These are phyloP conservation scores for Salvia sclarea DNA, from an alignment of 305 asterid genomes.

Conservation along the genomic window DNA sequence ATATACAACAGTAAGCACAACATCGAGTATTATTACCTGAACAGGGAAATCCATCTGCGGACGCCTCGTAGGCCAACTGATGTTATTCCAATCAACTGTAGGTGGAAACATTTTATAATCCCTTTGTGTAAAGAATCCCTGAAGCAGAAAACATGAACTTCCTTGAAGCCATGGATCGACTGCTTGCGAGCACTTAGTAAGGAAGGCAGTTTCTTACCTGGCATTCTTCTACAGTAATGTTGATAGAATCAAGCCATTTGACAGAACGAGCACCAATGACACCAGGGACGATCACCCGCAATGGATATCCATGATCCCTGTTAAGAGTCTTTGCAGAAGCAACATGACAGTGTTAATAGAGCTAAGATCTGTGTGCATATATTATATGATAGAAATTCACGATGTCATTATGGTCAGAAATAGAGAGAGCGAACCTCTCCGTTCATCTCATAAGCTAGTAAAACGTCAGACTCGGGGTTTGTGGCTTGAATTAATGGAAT, in stretches of 20 bases:
- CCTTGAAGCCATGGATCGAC: slow-evolving; percentile 20
- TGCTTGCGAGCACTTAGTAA: slow-evolving; percentile 26
- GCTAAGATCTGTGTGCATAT: not conserved
- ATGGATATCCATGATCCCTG: slow-evolving; percentile 96
- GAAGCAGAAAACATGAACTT: slow-evolving; percentile 32
- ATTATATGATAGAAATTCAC: not conserved
- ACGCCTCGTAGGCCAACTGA: slow-evolving; percentile 84
- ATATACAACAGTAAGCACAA: not conserved
- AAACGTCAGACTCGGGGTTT: slow-evolving; percentile 85
- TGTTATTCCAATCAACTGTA: slow-evolving; percentile 91
- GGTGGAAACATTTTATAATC: slow-evolving; percentile 99
- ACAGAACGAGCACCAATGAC: slow-evolving; percentile 98
- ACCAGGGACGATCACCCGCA: slow-evolving; percentile 97
- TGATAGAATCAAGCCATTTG: slow-evolving; percentile 90
- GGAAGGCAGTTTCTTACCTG: slow-evolving; percentile 48
- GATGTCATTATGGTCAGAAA: slow-evolving; percentile 1
- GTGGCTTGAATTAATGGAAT: slow-evolving; percentile 86
- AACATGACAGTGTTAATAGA: slow-evolving; percentile 1
- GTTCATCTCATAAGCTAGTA: slow-evolving; percentile 95
- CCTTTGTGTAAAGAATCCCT: slow-evolving; percentile 96
- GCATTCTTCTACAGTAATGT: slow-evolving; percentile 73
- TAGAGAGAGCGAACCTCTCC: slow-evolving; percentile 62
- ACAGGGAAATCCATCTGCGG: slow-evolving; percentile 94
- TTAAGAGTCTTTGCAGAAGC: slow-evolving; percentile 57
- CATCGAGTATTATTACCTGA: slow-evolving; percentile 60